Evolutionary conservation across 1,139 yeast genomes (phyloP), one percentile per base, ranked within the genome.

Genomic region (Meyerozyma athensensis): DNA sequence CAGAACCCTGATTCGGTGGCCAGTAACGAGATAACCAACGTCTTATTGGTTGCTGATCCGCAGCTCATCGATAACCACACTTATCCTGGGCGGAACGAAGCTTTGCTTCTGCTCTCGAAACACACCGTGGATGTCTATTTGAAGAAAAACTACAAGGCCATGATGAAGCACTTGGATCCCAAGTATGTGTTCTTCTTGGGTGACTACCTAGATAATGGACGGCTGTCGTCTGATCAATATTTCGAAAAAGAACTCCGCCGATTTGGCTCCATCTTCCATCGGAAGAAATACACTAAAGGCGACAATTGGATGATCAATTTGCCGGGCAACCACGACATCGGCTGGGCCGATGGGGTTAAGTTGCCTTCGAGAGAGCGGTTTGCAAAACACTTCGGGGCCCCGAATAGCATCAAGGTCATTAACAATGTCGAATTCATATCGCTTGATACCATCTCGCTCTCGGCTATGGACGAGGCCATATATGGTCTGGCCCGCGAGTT

Each of bases 301-400:
- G 40, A 44, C 24, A 61, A 56, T 39, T 54, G 54, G 50, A 60
- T 63, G 39, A 46, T 55, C 7, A 65, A 68, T 39, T 56, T 72
- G 1, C 75, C 80, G 0, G 82, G 82, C 2, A 76, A 76, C 47
- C 81, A 76, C 48, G 82, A 76, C 53, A 67, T 76, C 28, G 82
- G 82, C 1, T 72, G 68, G 54, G 78, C 72, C 6, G 62, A 74
- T 47, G 70, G 69, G 7, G 77, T 76, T 18, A 63, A 65, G 21
- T 14, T 49, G 4, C 48, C 56, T 7, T 56, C 72, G n/a, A 47
- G 72, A 24, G 52, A 52, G 2, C 53, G 80, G 33, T 76, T 73
- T 42, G 45, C 43, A 18, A 38, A 52, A 13, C 51, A 54, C 19
- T 76, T 74, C 50, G 81, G 78, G 3, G 39, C 46, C 4, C 56